These are phyloP conservation scores for Petunia secreta DNA, from an alignment of 257 asterid species.

Conservation along the genomic window DNA sequence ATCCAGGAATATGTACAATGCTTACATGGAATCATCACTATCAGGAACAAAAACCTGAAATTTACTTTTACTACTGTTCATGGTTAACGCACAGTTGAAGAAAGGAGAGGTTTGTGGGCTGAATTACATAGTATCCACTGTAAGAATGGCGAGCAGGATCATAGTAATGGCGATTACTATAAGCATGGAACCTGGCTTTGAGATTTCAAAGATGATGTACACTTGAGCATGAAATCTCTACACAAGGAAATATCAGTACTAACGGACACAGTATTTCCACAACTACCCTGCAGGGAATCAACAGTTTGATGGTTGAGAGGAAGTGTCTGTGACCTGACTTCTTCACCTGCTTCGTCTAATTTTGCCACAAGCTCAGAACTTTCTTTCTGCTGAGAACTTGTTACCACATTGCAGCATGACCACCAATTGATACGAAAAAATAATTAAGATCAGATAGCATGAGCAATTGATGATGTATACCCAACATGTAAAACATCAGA, in stretches of 20 bases:
- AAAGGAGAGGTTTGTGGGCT: background rate
- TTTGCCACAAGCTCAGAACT: conserved; percentile 29
- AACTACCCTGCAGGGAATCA: conserved; percentile 38
- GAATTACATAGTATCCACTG: too few species aligned
- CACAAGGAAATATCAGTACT: conserved; percentile 38
- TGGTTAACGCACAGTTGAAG: background rate
- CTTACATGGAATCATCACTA: too few species aligned
- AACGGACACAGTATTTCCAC: conserved; percentile 37
- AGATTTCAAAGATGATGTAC: conserved; percentile 51
- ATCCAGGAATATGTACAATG: too few species aligned
- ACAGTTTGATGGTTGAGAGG: conserved; percentile 48
- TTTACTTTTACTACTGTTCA: background rate
- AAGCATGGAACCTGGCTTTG: conserved; percentile 58
- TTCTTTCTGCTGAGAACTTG: conserved; percentile 37
- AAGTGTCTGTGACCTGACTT: conserved; percentile 34
- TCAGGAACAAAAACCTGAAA: too few species aligned
- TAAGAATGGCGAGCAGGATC: conserved; percentile 43
- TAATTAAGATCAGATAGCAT: background rate
- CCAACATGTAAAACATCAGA: background rate
- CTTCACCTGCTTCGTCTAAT: conserved; percentile 37
- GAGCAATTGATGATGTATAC: background rate
- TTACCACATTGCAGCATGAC: conserved; percentile 40
- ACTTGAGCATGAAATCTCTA: conserved; percentile 43
- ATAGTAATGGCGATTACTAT: conserved; percentile 60
- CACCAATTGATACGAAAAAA: conserved; percentile 30